Percentiles rank a stretch among this genome's conserved stretches.
phyloP scores from a whole-genome alignment of 2,329 filamentous ascomycete genomes.

The Scytalidium sp. region DNA sequence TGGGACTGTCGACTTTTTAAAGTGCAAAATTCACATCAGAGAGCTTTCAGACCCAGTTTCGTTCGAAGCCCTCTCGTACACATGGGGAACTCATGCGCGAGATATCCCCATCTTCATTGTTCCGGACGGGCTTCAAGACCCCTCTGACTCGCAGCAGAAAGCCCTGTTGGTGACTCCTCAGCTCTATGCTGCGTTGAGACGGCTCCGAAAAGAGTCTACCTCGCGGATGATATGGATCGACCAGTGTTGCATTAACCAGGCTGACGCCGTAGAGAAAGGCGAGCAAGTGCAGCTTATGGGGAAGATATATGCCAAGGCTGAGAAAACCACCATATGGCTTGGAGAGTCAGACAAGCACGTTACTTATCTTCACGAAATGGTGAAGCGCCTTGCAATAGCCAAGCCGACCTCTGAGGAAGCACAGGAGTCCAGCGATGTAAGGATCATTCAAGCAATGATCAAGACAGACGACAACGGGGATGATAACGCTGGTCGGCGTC shows the following conservation, averaged over 20 bases:
- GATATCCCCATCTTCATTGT: constrained; percentile 3
- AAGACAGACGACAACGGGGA: no score
- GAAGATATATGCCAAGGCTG: constrained; percentile 1
- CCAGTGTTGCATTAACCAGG: no score
- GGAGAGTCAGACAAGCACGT: neutral
- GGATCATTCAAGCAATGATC: no score
- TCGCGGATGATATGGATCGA: constrained; percentile 4
- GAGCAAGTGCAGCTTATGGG: constrained; percentile 7
- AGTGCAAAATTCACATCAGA: no score
- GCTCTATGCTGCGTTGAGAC: constrained; percentile 4
- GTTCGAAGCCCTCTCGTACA: constrained; percentile 2
- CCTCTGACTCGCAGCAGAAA: neutral
- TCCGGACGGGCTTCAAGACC: neutral
- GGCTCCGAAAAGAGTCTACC: neutral
- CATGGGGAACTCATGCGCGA: constrained; percentile 1
- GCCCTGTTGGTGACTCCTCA: constrained; percentile 2
- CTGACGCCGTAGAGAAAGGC: constrained; percentile 1
- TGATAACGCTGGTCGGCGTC: no score
- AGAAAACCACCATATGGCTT: constrained; percentile 1
- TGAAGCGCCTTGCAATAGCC: no score
- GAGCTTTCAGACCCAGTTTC: no score
- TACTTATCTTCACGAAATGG: no score
- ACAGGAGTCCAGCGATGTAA: no score
- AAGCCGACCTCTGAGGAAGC: no score
- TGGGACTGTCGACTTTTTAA: no score